Conservation (phyloP, 805 yeast genomes). For the Candida ficus region DNA sequence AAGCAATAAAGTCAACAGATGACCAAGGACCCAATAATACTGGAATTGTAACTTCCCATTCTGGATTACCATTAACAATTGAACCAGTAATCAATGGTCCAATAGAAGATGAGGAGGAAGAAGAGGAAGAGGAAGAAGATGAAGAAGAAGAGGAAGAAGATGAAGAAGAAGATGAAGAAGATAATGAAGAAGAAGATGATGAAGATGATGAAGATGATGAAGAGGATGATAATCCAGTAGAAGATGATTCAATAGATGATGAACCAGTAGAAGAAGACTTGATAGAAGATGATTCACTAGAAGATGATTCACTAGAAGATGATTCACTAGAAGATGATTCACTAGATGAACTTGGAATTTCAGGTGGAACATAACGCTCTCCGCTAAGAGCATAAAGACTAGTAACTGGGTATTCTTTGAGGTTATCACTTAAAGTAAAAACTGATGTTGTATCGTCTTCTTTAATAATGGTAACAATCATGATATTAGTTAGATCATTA, state of each 20-base stretch:
- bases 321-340: not conserved
- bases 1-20: not conserved
- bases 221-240: too few relatives aligned
- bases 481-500: not conserved
- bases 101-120: too few relatives aligned
- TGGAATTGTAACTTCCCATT: conserved; percentile 4
- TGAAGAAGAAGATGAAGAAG: not conserved
- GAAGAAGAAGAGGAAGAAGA: too few relatives aligned
- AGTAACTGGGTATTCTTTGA: not conserved
- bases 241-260: too few relatives aligned
- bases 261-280: not conserved
- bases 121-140: too few relatives aligned
- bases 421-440: not conserved
- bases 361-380: not conserved
- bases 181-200: too few relatives aligned
- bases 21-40: conserved; percentile 4
- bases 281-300: not conserved
- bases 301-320: not conserved
- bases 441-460: not conserved
- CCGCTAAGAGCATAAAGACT: not conserved
- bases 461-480: conserved; percentile 1
- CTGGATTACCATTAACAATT: not conserved
- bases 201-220: too few relatives aligned
- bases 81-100: not conserved
- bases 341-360: not conserved